Conservation (phyloP, 441 rosid genomes). For the Erodium moschatum region DNA sequence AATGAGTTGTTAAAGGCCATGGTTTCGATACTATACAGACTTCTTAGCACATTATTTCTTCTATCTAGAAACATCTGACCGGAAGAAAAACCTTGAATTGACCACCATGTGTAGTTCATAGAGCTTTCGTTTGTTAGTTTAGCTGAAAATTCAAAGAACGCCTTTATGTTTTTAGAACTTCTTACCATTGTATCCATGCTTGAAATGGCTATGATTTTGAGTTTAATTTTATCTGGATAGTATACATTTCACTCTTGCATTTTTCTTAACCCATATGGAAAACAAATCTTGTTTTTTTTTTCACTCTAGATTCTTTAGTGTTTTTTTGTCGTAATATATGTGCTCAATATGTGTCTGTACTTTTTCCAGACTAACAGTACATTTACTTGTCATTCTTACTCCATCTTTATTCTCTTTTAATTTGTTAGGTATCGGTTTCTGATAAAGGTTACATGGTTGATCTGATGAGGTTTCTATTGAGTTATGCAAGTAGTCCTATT, state of each 20-base stretch:
- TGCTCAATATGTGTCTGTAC: not conserved
- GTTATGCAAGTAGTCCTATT: slow-evolving; percentile 42
- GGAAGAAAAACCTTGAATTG: too few species aligned
- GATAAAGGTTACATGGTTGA: slow-evolving; percentile 52
- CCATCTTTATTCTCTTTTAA: not conserved
- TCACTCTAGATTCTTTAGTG: not conserved
- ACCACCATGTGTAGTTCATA: too few species aligned
- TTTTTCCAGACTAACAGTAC: not conserved
- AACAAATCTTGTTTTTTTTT: not conserved
- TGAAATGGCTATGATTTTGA: not conserved
- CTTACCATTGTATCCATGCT: not conserved
- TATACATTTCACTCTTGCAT: not conserved
- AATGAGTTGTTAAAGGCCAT: too few species aligned
- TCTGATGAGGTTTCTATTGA: slow-evolving; percentile 65
- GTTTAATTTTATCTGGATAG: not conserved
- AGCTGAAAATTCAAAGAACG: not conserved
- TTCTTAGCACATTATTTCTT: too few species aligned
- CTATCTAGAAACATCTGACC: too few species aligned
- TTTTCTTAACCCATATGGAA: not conserved
- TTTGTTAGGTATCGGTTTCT: slow-evolving; percentile 32
- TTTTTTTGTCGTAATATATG: not conserved
- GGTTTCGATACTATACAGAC: too few species aligned
- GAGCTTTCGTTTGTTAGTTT: not conserved
- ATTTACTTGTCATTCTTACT: not conserved
- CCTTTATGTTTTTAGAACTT: not conserved